Conservation (phyloP, 2,329 filamentous ascomycete genomes). For the Zasmidium cellare region DNA sequence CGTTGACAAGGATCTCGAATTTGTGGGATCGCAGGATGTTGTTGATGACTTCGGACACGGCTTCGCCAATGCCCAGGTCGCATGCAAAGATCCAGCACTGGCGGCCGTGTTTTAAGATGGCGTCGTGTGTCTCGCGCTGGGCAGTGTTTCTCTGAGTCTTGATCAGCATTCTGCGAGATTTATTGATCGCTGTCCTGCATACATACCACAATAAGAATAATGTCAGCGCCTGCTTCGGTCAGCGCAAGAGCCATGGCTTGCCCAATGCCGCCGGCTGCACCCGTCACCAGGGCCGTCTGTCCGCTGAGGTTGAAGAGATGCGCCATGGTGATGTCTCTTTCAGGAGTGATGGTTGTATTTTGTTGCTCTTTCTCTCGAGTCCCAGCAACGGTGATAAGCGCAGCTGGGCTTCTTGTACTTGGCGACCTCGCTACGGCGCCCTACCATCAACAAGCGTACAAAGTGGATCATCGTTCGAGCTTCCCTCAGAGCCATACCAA, state of each 20-base stretch:
- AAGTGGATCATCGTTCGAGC: no score
- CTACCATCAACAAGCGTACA: neutral
- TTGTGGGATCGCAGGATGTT: neutral
- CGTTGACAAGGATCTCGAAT: neutral
- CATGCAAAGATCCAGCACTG: neutral
- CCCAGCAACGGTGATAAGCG: neutral
- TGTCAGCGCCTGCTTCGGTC: neutral
- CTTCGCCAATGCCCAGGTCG: neutral
- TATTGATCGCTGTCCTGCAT: no score
- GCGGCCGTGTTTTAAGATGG: neutral
- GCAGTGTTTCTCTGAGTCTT: neutral
- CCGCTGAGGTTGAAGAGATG: neutral
- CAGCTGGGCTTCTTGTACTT: neutral
- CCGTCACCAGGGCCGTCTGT: neutral
- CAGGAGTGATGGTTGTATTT: neutral
- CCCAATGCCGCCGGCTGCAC: neutral
- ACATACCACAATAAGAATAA: neutral
- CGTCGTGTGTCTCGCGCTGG: neutral
- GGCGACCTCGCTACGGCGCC: neutral
- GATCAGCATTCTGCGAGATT: no score
- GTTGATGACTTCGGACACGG: neutral
- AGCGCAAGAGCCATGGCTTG: neutral
- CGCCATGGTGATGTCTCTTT: neutral
- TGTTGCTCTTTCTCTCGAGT: no score
- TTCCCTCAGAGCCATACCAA: no score